A percentile compares a stretch with the other conserved stretches of the same genome.
phyloP scores from a whole-genome alignment of 2,329 filamentous ascomycete genomes.

The Trichoderma koningiopsis region DNA sequence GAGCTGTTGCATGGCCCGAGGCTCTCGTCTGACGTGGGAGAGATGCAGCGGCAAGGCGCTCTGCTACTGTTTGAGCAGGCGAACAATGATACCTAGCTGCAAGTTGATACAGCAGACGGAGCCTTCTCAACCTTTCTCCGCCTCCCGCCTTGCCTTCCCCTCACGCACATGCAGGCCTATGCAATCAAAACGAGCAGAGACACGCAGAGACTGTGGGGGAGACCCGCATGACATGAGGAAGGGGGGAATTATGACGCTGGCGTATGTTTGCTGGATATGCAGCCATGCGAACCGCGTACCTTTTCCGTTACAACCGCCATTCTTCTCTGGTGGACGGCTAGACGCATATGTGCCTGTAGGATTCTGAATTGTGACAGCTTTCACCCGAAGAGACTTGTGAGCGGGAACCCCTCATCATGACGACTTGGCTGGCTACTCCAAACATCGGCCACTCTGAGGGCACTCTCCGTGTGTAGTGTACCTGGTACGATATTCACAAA shows the following conservation, averaged over 20 bases:
- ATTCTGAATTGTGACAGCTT: background rate
- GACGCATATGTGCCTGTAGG: conserved; percentile 1
- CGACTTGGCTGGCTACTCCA: background rate
- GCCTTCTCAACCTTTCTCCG: conserved; percentile 8
- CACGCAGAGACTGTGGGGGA: conserved; percentile 23
- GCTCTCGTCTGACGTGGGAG: background rate
- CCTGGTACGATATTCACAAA: background rate
- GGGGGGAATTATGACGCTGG: conserved; percentile 10
- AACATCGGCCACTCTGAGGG: background rate
- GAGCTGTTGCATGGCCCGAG: background rate
- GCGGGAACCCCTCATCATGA: background rate
- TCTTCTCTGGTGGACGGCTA: background rate
- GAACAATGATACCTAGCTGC: background rate
- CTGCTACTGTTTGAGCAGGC: background rate
- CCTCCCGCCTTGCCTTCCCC: conserved; percentile 14
- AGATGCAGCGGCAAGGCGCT: background rate
- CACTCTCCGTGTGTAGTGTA: background rate
- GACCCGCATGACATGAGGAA: conserved; percentile 16
- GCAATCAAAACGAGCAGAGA: background rate
- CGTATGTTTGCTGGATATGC: background rate
- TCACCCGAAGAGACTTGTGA: background rate
- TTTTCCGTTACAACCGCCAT: conserved; percentile 12
- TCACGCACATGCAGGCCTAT: conserved; percentile 16
- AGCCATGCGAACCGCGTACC: conserved; percentile 19
- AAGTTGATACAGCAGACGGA: background rate